Evolutionary conservation across 2,329 filamentous ascomycete genomes (phyloP), one percentile per base, ranked within the genome.

Genomic region (Epichloe sp.): DNA sequence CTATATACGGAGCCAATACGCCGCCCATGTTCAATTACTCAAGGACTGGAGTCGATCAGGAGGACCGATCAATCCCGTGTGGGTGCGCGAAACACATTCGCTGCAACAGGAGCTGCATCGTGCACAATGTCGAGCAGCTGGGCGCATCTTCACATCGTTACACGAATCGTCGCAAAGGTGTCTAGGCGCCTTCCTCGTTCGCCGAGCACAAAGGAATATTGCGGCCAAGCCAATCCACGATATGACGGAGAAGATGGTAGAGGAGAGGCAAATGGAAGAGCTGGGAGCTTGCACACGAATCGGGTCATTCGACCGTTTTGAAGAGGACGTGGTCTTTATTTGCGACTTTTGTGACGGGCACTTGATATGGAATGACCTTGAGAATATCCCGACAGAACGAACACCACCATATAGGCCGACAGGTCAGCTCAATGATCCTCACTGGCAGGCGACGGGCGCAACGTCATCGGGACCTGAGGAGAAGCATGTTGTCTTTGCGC

Each of bases 341-440:
- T 82, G 78, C 65, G 77, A 82, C 63, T 81, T 75, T 59, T 81
- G 78, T 64, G 77, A 80, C 59, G 78, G 78, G 2, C 76, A 77
- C 58, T 65, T 81, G 23, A 64, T 81, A 21, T 81, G 78, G 78
- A 70, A 76, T 52, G 75, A 82, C 58, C 57, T 81, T 35, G 68
- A 72, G 55, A 66, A 64, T 47, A 74, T 80, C 65, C 77, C 78
- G 5, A 72, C 72, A 2, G 63, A 67, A 50, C 65, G 75, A 37
- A 60, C 65, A 8, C 62, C 62, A 26, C 63, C 63, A 49, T 62
- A 60, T 31, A 56, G 58, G 41, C 47, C 54, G 17, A 37, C 51
- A 5, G 48, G 54, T 17, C 44, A 49, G 17, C 42, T 40, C 11
- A 59, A 61, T 36, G 61, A 60, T 38, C 67, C 71, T 4, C 69